Percentiles rank a stretch among this genome's conserved stretches.
phyloP scores from a whole-genome alignment of 2,329 filamentous ascomycete species.

The Nigrospora osmanthi region DNA sequence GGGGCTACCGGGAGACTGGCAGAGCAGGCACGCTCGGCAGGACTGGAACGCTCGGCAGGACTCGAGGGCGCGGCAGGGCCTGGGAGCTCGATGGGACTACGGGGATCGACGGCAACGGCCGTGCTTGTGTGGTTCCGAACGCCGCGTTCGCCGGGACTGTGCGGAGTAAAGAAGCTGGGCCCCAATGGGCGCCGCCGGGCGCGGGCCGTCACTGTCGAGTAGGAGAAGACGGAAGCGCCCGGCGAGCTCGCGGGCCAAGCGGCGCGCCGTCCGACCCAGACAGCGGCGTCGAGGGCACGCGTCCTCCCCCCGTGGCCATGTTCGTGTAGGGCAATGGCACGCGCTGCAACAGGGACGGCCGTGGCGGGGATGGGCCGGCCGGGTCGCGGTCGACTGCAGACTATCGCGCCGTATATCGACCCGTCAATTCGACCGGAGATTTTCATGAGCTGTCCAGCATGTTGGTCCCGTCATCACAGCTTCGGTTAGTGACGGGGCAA shows the following conservation, averaged over 20 bases:
- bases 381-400: slow-evolving; percentile 35
- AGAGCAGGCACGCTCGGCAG: not conserved
- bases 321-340: slow-evolving; percentile 5
- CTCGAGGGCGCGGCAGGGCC: too few relatives aligned
- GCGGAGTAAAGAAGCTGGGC: slow-evolving; percentile 13
- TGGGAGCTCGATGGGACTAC: too few relatives aligned
- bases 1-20: not conserved
- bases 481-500: slow-evolving; percentile 7
- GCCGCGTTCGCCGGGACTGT: slow-evolving; percentile 5
- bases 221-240: not conserved
- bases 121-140: slow-evolving; percentile 14
- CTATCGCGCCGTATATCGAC: slow-evolving; percentile 50
- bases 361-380: slow-evolving; percentile 11
- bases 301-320: too few relatives aligned
- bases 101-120: not conserved
- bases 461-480: slow-evolving; percentile 22
- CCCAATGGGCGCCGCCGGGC: slow-evolving; percentile 7
- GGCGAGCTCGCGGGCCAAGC: too few relatives aligned
- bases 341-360: slow-evolving; percentile 10
- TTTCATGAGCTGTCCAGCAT: slow-evolving; percentile 51
- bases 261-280: too few relatives aligned
- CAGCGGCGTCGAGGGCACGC: too few relatives aligned
- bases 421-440: slow-evolving; percentile 50
- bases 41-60: too few relatives aligned
- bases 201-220: slow-evolving; percentile 12